Evolutionary conservation across 2,329 filamentous ascomycete species (phyloP).

Genomic region (Trichoderma polysporum): DNA sequence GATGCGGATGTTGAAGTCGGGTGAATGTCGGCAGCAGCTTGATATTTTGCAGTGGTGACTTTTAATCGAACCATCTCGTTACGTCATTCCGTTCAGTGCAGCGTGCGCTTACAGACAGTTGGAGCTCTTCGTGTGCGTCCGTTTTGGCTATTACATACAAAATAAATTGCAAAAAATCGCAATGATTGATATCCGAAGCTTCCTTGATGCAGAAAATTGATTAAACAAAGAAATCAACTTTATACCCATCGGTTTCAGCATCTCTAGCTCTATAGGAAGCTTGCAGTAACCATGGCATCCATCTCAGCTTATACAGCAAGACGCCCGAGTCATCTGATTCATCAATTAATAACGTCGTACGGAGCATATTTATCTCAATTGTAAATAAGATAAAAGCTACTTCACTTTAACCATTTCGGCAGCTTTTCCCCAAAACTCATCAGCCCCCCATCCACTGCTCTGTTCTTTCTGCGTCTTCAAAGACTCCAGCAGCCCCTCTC

Average conservation of each 20-base stretch:
- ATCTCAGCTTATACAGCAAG: neutral
- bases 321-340: neutral
- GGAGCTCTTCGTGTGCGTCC: neutral
- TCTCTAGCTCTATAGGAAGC: neutral
- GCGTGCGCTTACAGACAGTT: no score
- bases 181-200: neutral
- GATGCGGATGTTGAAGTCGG: constrained; percentile 18
- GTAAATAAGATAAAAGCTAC: neutral
- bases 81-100: neutral
- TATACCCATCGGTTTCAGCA: neutral
- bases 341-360: neutral
- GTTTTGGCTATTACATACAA: neutral
- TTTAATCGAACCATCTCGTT: neutral
- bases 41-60: neutral
- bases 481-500: constrained; percentile 38
- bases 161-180: neutral
- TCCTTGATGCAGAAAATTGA: neutral
- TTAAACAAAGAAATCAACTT: neutral
- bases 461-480: constrained; percentile 8
- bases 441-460: constrained; percentile 23
- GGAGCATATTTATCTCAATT: neutral
- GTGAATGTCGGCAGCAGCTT: constrained; percentile 23
- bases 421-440: constrained; percentile 31
- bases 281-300: neutral
- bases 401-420: neutral